Conservation (phyloP, 2,329 filamentous ascomycete species). For the Daldinia sp. region DNA sequence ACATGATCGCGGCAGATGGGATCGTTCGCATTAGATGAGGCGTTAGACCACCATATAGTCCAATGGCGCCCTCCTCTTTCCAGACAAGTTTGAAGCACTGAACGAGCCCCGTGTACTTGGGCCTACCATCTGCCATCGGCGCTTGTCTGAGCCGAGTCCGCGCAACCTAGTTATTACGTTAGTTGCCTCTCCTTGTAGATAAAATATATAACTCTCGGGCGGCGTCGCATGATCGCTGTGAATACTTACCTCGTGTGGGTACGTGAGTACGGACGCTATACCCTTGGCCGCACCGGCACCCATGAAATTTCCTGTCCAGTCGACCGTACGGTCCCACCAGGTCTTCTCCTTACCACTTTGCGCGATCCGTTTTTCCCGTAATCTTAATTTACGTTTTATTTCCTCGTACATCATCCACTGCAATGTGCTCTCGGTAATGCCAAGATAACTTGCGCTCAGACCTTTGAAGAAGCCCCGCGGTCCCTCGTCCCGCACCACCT, state of each 20-base stretch:
- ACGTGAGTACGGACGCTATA: slow-evolving; percentile 82
- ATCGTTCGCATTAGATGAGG: slow-evolving; percentile 92
- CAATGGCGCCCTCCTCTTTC: slow-evolving; percentile 86
- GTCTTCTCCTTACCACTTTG: slow-evolving; percentile 69
- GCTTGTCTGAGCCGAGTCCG: slow-evolving; percentile 86
- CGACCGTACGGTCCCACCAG: slow-evolving; percentile 76
- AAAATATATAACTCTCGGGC: not conserved
- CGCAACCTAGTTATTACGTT: slow-evolving; percentile 64
- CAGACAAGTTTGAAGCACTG: slow-evolving; percentile 90
- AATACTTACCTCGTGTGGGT: slow-evolving; percentile 82
- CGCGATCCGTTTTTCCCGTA: slow-evolving; percentile 66
- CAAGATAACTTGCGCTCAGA: slow-evolving; percentile 89
- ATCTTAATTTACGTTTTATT: slow-evolving; percentile 78
- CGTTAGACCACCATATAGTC: slow-evolving; percentile 88
- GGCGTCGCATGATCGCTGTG: not conserved
- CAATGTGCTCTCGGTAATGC: slow-evolving; percentile 86
- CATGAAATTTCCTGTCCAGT: slow-evolving; percentile 80
- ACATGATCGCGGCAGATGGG: slow-evolving; percentile 94
- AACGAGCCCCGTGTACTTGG: slow-evolving; percentile 87
- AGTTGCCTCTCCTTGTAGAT: not conserved
- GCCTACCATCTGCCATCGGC: slow-evolving; percentile 72
- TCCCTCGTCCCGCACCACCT: slow-evolving; percentile 83
- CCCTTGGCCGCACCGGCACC: slow-evolving; percentile 88
- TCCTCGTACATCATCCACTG: slow-evolving; percentile 97
- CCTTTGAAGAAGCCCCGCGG: slow-evolving; percentile 86